Evolutionary conservation across 2,329 filamentous ascomycete genomes (phyloP).

Genomic region (Karstenula rhodostoma): DNA sequence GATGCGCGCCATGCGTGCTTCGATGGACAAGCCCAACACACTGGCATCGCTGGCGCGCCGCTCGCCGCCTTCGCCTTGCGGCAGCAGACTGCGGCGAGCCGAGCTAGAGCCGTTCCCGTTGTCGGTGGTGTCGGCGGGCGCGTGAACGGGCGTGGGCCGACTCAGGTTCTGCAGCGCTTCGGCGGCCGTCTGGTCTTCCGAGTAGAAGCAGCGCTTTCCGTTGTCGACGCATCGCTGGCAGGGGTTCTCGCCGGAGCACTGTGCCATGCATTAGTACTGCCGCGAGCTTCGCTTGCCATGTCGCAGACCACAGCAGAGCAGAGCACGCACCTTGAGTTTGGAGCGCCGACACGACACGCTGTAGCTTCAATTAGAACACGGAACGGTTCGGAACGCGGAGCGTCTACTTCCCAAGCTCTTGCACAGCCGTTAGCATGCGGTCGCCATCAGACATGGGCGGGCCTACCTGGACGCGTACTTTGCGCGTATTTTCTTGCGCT

Average conservation of each 20-base stretch:
- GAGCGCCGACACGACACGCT: constrained; percentile 47
- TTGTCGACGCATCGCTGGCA: constrained; percentile 47
- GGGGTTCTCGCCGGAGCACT: constrained; percentile 48
- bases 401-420: constrained; percentile 11
- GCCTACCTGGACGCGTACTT: constrained; percentile 48
- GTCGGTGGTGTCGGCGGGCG: constrained; percentile 9
- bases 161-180: constrained; percentile 49
- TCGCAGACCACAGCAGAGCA: neutral
- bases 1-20: constrained; percentile 45
- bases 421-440: constrained; percentile 36
- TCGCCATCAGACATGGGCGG: constrained; percentile 9
- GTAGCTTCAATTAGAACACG: constrained; percentile 23
- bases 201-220: constrained; percentile 48
- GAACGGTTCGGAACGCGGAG: constrained; percentile 29
- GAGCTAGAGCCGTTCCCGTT: constrained; percentile 28
- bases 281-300: neutral
- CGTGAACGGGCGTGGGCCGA: constrained; percentile 37
- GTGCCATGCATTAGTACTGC: constrained; percentile 10
- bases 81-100: constrained; percentile 29
- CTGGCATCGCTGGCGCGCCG: constrained; percentile 40
- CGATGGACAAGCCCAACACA: constrained; percentile 37
- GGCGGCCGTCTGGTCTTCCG: constrained; percentile 48
- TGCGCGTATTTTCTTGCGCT: constrained; percentile 47
- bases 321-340: constrained; percentile 43
- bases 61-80: constrained; percentile 30